A percentile compares a stretch with the other conserved stretches of the same genome.
These are phyloP conservation scores for Colletotrichum siamense DNA, from an alignment of 2,329 filamentous ascomycete genomes.

Conservation along the genomic window DNA sequence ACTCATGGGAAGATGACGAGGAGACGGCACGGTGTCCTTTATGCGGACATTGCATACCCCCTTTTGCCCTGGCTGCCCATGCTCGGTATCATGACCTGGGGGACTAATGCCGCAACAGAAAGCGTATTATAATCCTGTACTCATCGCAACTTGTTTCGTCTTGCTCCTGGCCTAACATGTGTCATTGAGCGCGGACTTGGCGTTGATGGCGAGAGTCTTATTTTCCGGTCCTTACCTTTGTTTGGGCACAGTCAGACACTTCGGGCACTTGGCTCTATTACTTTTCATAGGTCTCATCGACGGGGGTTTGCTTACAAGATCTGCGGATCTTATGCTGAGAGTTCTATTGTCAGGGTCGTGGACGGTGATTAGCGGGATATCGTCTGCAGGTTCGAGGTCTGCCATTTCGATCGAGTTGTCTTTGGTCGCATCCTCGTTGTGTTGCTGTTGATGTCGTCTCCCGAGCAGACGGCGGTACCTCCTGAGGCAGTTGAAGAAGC, in stretches of 20 bases:
- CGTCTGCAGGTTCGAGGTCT: not conserved
- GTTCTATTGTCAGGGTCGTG: not conserved
- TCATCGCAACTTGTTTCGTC: not conserved
- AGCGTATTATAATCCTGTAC: not conserved
- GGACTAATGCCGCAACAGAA: conserved; percentile 16
- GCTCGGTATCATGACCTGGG: conserved; percentile 52
- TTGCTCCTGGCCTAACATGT: not conserved
- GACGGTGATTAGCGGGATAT: not conserved
- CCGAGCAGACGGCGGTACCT: not conserved
- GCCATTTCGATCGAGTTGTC: not conserved
- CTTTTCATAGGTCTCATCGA: not conserved
- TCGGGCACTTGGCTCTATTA: not conserved
- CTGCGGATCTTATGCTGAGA: not conserved
- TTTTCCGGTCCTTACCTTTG: not conserved
- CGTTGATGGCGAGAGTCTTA: not conserved
- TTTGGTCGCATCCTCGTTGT: not conserved
- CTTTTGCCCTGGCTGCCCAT: conserved; percentile 65
- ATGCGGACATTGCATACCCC: conserved; percentile 60
- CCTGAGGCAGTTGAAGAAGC: not conserved
- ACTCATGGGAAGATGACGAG: conserved; percentile 29
- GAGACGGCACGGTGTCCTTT: conserved; percentile 40
- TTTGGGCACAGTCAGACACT: not conserved
- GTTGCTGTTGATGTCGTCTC: not conserved
- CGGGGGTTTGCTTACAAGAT: not conserved
- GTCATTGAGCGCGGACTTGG: not conserved